Percentiles rank a stretch among this genome's conserved stretches.
Conservation (phyloP, 441 rosid genomes). For the Viola pubescens region DNA sequence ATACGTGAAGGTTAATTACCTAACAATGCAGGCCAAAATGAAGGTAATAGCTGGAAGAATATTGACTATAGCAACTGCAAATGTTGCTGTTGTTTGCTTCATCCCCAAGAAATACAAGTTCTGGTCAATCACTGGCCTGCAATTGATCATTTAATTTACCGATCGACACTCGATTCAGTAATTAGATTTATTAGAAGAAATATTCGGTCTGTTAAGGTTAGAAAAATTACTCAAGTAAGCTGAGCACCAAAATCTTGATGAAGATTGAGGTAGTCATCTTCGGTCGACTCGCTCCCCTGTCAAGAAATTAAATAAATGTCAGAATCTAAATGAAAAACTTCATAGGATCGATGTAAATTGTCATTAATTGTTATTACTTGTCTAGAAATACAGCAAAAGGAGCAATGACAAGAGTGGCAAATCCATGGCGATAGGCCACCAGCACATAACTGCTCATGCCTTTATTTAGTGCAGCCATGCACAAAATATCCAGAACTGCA, state of each 20-base stretch:
- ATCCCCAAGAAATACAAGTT: slow-evolving; percentile 57
- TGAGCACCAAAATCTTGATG: too few species aligned
- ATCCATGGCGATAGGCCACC: slow-evolving; percentile 62
- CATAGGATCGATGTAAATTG: too few species aligned
- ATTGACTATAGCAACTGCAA: slow-evolving; percentile 55
- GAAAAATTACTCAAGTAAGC: too few species aligned
- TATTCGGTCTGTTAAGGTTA: too few species aligned
- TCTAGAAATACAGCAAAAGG: slow-evolving; percentile 50
- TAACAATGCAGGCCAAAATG: slow-evolving; percentile 44
- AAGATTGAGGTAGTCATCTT: too few species aligned
- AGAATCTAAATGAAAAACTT: too few species aligned
- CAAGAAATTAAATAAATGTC: too few species aligned
- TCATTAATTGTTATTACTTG: too few species aligned
- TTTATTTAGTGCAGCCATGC: slow-evolving; percentile 54
- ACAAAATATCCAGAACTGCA: slow-evolving; percentile 67
- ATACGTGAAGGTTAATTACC: slow-evolving; percentile 22
- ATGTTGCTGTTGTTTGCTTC: slow-evolving; percentile 65
- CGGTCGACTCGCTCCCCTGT: too few species aligned
- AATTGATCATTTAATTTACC: too few species aligned
- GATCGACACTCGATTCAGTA: too few species aligned
- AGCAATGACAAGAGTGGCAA: slow-evolving; percentile 56
- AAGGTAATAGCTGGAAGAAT: slow-evolving; percentile 68
- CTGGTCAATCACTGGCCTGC: slow-evolving; percentile 74
- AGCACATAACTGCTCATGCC: slow-evolving; percentile 74
- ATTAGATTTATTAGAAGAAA: too few species aligned